Evolutionary conservation across 495 filamentous ascomycete species (phyloP).

Genomic region (Podospora didyma): DNA sequence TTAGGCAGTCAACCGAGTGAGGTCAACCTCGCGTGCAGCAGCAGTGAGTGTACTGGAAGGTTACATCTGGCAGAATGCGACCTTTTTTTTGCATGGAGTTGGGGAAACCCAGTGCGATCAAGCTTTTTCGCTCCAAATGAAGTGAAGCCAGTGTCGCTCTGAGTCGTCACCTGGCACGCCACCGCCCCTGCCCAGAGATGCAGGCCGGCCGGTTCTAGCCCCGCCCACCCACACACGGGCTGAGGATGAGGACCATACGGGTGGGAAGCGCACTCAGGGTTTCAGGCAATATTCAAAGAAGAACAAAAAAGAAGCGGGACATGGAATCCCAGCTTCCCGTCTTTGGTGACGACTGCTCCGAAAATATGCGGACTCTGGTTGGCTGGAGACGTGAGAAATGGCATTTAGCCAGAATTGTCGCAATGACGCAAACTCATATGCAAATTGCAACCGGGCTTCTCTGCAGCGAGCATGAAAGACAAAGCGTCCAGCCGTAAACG

Average conservation of each 20-base stretch:
- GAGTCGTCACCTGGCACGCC: neutral
- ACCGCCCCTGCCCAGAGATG: neutral
- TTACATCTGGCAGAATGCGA: constrained; percentile 5
- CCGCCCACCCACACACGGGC: neutral
- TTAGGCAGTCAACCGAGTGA: no score
- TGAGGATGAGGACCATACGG: constrained; percentile 4
- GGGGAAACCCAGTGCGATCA: neutral
- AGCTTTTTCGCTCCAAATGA: constrained; percentile 5
- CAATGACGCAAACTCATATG: constrained; percentile 1
- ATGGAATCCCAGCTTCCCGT: constrained; percentile 8
- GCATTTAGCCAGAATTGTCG: constrained; percentile 12
- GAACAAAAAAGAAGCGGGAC: neutral
- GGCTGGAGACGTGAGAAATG: neutral
- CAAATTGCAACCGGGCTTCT: neutral
- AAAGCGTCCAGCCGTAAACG: neutral
- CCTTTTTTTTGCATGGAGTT: neutral
- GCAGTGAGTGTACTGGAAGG: constrained; percentile 2
- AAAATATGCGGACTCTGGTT: constrained; percentile 3
- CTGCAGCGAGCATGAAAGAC: neutral
- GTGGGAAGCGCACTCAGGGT: constrained; percentile 3
- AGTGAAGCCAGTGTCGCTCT: neutral
- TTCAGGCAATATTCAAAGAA: constrained; percentile 12
- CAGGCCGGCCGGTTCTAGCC: neutral
- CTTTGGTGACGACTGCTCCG: neutral
- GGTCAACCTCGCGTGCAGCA: neutral